Base-by-base conservation (phyloP, 352 stramenopile species). In the Lagenidium sp. region DNA sequence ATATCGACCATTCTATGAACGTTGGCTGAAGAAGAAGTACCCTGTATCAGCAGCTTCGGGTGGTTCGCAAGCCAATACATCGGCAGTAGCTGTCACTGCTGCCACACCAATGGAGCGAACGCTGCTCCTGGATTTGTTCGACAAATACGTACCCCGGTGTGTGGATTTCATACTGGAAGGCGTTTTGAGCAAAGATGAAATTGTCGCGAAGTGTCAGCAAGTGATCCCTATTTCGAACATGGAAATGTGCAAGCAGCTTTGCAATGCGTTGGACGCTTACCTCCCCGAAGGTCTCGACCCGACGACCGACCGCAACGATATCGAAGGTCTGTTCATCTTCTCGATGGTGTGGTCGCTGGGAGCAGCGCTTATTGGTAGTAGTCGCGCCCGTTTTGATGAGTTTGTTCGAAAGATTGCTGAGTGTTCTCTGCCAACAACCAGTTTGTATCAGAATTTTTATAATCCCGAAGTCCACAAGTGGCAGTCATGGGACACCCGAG, bases 181-280 rank as follows among this genome's bases (percentile, higher is more conserved):
- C 20, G 69, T 97, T 2, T 23, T 94, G 2, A 72, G 74, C 38
- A 83, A 87, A 18, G 91, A 92, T 32, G 88, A 97, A 47, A 61
- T 97, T 20, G 82, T 84, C 0, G 81, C 94, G 21, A 93, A 96
- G 41, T 90, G 75, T 31, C 74, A 94, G 16, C 80, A 95, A 55
- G 92, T 98, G 16, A 95, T 98, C 34, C 75, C 84, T 0, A 90
- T 98, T 41, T 91, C 84, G 43, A 94, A 94, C 35, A 87, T 98
- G 57, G 88, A 97, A 57, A 94, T 98, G 82, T 94, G 92, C 47
- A 97, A 97, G 50, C 94, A 98, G 55, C 71, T 98, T 0, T 96
- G 84, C 41, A 92, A 87, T 15, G 81, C 86, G 8, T 57, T 98
- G 6, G 89, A 98, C 47, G 81, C 77, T 0, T 97, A 95, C 47